Evolutionary conservation across 495 filamentous ascomycete genomes (phyloP).

Genomic region (Penicillium dipodomyicola): DNA sequence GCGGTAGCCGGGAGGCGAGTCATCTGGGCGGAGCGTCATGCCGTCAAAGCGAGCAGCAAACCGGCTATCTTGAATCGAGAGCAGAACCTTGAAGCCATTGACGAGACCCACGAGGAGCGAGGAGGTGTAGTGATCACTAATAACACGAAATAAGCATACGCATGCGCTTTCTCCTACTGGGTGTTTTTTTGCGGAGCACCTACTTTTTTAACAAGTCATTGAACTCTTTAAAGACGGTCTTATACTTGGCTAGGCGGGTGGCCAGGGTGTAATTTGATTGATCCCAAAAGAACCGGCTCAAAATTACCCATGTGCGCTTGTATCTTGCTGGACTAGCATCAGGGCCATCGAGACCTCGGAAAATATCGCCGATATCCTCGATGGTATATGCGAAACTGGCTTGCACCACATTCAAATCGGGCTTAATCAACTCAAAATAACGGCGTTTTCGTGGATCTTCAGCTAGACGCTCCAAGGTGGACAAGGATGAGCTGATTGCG

Average conservation of each 20-base stretch:
- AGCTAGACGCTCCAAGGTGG: conserved; percentile 41
- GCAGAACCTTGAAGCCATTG: conserved; percentile 34
- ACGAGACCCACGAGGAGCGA: conserved; percentile 35
- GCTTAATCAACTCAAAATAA: conserved; percentile 34
- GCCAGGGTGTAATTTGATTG: conserved; percentile 50
- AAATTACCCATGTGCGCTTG: conserved; percentile 51
- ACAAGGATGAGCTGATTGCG: conserved; percentile 50
- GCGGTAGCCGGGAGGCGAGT: conserved; percentile 29
- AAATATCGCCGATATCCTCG: conserved; percentile 52
- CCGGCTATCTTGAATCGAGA: conserved; percentile 39
- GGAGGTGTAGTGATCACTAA: conserved; percentile 32
- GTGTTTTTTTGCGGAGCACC: conserved; percentile 11
- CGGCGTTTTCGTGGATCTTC: conserved; percentile 33
- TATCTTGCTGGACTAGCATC: conserved; percentile 40
- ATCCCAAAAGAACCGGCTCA: conserved; percentile 48
- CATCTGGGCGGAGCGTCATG: conserved; percentile 34
- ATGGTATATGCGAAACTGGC: conserved; percentile 53
- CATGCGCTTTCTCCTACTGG: neutral
- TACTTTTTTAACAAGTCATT: conserved; percentile 48
- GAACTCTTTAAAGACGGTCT: conserved; percentile 49
- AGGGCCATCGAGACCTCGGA: conserved; percentile 42
- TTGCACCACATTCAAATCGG: conserved; percentile 46
- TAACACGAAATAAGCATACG: conserved; percentile 11
- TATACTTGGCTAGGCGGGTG: conserved; percentile 54
- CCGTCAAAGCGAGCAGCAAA: conserved; percentile 37